Base-by-base conservation (phyloP, 345 rosid genomes). In the Xanthoceras sorbifolium region DNA sequence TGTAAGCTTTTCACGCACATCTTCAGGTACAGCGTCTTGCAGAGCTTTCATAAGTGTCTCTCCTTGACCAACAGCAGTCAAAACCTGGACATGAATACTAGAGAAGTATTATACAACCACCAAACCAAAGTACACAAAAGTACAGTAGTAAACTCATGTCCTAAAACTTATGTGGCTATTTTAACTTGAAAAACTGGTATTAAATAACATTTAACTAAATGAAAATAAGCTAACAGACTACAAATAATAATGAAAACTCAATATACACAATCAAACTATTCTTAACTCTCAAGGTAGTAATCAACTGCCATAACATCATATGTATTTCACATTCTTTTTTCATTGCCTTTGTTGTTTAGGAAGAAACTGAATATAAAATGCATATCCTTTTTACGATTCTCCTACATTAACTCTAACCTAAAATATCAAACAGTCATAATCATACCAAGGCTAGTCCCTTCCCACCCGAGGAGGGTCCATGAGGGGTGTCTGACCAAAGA, bases 11-110 rank as follows among this genome's bases (percentile, higher is more conserved):
- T 32, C 99, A 63, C 92, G 92, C 83, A 93, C 99, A 28, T 95
- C 98, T 86, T 90, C 98, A 15, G 98, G 98, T 74, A 95, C 96
- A 34, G 92, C 98, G 84, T 90, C 93, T 87, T 95, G 88, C 86
- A 95, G 84, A 72, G 98, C 99, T 76, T 77, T 89, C 82, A 95
- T 52, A 75, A 95, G 36, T 18, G 97, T 87, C 87, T 93, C 97
- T 79, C 99, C 99, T 86, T 86, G 92, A 83, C 84, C 83, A 48
- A 95, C 92, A 80, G 97, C 99, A 85, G 85, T 86, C 82, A 93
- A 85, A 62, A 93, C 96, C 99, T 95, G 87, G 73, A 89, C 80
- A 83, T 23, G 67, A 77, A 48, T 75, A 76, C 80, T 71, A 76
- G 55, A 64, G 72, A 59, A 83, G 73, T 71, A 73, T 63, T 64